These are phyloP conservation scores for Podaxis sp. DNA, from an alignment of 768 basidiomycete genomes.

Conservation along the genomic window DNA sequence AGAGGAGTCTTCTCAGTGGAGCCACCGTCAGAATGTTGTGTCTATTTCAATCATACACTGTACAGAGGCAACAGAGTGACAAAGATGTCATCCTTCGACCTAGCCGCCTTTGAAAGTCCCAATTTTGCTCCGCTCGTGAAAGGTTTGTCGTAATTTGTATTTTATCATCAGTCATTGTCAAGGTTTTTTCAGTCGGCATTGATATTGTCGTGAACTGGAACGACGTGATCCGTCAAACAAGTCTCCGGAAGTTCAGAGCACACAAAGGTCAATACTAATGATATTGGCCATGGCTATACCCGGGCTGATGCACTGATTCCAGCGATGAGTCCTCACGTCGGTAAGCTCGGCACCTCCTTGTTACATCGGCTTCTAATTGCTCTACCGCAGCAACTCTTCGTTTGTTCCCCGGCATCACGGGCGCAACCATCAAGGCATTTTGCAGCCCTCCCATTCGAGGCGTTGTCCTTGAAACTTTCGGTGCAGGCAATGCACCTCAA, in stretches of 20 bases:
- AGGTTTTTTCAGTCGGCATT: conserved; percentile 65
- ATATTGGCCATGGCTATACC: not conserved
- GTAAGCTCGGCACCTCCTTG: conserved; percentile 37
- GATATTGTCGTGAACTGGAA: conserved; percentile 90
- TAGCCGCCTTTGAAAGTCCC: conserved; percentile 83
- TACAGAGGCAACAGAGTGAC: conserved; percentile 85
- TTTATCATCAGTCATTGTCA: conserved; percentile 13
- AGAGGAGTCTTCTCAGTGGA: not conserved
- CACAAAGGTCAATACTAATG: conserved; percentile 59
- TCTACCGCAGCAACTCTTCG: conserved; percentile 66
- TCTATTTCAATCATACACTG: conserved; percentile 90
- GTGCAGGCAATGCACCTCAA: conserved; percentile 91
- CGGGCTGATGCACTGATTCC: conserved; percentile 12
- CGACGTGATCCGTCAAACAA: conserved; percentile 81
- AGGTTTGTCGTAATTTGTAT: conserved; percentile 42
- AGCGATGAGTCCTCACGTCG: conserved; percentile 84
- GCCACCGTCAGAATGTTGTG: conserved; percentile 60
- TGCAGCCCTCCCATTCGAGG: conserved; percentile 73
- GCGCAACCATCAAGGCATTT: conserved; percentile 72
- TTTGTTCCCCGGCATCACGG: conserved; percentile 85
- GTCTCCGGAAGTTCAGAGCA: conserved; percentile 72
- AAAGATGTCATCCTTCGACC: conserved; percentile 78
- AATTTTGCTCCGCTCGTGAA: conserved; percentile 83
- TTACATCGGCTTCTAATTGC: conserved; percentile 4
- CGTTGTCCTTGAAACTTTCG: conserved; percentile 89